A percentile compares a stretch with the other conserved stretches of the same genome.
Conservation (phyloP, 306 rosid species). For the Fagus sylvatica region DNA sequence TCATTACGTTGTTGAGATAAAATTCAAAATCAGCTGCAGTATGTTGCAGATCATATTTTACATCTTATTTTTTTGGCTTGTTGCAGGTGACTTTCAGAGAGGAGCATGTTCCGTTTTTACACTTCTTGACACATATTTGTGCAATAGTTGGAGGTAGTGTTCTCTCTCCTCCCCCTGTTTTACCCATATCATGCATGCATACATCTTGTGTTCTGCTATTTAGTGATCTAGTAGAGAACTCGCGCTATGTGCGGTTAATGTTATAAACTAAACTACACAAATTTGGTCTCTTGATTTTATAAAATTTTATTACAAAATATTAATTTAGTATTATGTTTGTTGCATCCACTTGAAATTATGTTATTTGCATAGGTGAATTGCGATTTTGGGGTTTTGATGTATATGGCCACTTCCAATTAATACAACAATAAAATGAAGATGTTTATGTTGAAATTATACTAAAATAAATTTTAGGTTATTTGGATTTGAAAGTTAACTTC, state of each 20-base stretch:
- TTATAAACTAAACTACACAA: too few species aligned
- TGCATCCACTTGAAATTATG: too few species aligned
- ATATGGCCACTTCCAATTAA: too few species aligned
- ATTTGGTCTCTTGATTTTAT: too few species aligned
- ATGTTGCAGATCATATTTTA: slow-evolving; percentile 3
- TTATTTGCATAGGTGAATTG: too few species aligned
- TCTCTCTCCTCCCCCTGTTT: slow-evolving; percentile 8
- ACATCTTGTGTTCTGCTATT: not conserved
- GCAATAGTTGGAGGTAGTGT: slow-evolving; percentile 87
- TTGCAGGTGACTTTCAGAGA: slow-evolving; percentile 81
- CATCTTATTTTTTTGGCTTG: slow-evolving; percentile 11
- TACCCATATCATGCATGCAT: not conserved
- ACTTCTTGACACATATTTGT: slow-evolving; percentile 78
- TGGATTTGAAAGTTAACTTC: too few species aligned
- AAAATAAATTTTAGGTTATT: too few species aligned
- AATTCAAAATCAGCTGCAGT: not conserved
- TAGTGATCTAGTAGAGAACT: not conserved
- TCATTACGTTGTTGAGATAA: not conserved
- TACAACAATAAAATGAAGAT: too few species aligned
- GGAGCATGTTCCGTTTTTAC: slow-evolving; percentile 73
- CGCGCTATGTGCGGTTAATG: not conserved
- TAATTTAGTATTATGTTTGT: too few species aligned
- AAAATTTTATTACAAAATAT: too few species aligned
- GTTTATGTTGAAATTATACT: too few species aligned
- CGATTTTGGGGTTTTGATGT: too few species aligned